phyloP scores from a whole-genome alignment of 2,329 filamentous ascomycete genomes.

The Teratosphaeria epicoccoides region DNA sequence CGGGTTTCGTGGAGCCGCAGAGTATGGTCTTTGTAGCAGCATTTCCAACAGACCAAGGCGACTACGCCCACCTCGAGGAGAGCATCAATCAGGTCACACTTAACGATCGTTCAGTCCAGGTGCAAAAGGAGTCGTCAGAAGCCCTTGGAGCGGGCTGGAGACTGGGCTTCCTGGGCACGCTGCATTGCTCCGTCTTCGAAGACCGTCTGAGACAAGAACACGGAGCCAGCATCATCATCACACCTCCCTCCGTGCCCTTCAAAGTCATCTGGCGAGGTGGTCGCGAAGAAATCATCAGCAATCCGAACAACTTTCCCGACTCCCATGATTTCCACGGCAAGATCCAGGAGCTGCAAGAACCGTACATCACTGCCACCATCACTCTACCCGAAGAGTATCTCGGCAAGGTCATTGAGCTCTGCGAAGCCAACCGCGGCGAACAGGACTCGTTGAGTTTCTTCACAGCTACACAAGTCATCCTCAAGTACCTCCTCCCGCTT shows the following conservation, averaged over 20 bases:
- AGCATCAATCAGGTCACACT: conserved; percentile 88
- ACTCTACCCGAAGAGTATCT: conserved; percentile 91
- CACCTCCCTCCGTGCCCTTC: conserved; percentile 86
- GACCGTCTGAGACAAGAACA: conserved; percentile 91
- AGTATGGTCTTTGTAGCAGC: conserved; percentile 98
- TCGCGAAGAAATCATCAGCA: conserved; percentile 67
- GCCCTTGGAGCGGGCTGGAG: conserved; percentile 90
- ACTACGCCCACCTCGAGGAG: conserved; percentile 79
- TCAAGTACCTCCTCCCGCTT: conserved; percentile 83
- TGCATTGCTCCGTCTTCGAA: conserved; percentile 98
- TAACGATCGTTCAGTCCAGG: conserved; percentile 87
- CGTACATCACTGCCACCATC: conserved; percentile 71
- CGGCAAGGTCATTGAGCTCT: conserved; percentile 88
- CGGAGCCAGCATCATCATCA: conserved; percentile 90
- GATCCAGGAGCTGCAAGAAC: conserved; percentile 55
- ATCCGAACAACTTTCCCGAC: conserved; percentile 81
- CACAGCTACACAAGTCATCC: conserved; percentile 80
- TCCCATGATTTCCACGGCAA: conserved; percentile 46
- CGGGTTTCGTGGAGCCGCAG: conserved; percentile 93
- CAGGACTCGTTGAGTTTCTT: conserved; percentile 88
- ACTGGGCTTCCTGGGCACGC: conserved; percentile 85
- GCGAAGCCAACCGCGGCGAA: conserved; percentile 76
- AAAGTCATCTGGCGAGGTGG: conserved; percentile 72
- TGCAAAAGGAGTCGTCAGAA: conserved; percentile 90
- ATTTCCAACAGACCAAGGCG: conserved; percentile 82